These are phyloP conservation scores for Atkinsonella hypoxylon DNA, from an alignment of 2,329 filamentous ascomycete species.

Conservation along the genomic window DNA sequence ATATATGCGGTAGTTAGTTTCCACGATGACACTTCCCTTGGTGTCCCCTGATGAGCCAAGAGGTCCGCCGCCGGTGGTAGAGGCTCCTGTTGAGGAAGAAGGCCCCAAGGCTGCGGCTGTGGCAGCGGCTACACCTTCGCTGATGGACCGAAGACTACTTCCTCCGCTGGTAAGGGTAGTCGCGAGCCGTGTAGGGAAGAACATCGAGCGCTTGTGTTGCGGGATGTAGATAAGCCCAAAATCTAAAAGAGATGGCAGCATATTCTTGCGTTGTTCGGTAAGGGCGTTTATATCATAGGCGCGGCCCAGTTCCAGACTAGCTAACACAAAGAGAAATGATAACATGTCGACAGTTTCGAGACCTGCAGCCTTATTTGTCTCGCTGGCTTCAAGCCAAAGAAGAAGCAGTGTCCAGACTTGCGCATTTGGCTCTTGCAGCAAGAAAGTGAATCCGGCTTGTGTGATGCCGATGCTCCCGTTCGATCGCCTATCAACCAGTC, in stretches of 20 bases:
- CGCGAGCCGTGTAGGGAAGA: slow-evolving; percentile 86
- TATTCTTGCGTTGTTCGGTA: slow-evolving; percentile 68
- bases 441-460: slow-evolving; percentile 83
- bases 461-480: slow-evolving; percentile 71
- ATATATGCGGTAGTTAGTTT: slow-evolving; percentile 96
- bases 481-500: slow-evolving; percentile 57
- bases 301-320: slow-evolving; percentile 80
- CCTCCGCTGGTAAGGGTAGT: slow-evolving; percentile 84
- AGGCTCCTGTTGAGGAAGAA: slow-evolving; percentile 15
- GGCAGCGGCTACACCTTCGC: slow-evolving; percentile 56
- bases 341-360: slow-evolving; percentile 91
- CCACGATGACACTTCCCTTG: slow-evolving; percentile 83
- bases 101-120: slow-evolving; percentile 32
- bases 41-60: slow-evolving; percentile 27
- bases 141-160: slow-evolving; percentile 58
- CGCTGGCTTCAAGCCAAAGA: slow-evolving; percentile 80
- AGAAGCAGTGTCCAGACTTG: slow-evolving; percentile 95
- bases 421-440: slow-evolving; percentile 88
- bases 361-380: slow-evolving; percentile 41
- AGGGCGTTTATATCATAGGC: slow-evolving; percentile 82
- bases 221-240: slow-evolving; percentile 83
- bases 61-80: slow-evolving; percentile 16
- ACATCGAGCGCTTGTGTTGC: slow-evolving; percentile 43
- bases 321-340: slow-evolving; percentile 90
- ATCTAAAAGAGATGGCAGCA: slow-evolving; percentile 82